Base-by-base conservation (phyloP, 202 grass and related monocot genomes). In the Cymbopogon flexuosus region DNA sequence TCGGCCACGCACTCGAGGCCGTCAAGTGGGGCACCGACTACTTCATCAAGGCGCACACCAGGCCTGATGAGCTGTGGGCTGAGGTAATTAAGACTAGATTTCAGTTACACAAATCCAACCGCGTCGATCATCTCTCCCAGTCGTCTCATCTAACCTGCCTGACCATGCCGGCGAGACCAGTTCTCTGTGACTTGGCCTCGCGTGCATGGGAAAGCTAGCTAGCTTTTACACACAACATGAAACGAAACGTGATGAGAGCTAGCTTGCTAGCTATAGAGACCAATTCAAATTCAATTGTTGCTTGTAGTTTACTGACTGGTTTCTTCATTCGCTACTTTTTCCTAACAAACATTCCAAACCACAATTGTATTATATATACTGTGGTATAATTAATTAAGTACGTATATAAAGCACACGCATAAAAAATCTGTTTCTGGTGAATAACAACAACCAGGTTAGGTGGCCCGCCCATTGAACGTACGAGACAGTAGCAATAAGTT, bases 11-110 rank as follows among this genome's bases (percentile, higher is more conserved):
- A 14, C 77, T 94, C n/a, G 92, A 94, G 84, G 87, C 94, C 23
- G 86, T 97, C 86, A 97, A 97, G 73, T 97, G 94, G 94, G 94
- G 94, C 72, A 88, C 94, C 8, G 94, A 97, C 77, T 97, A 97
- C 87, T 97, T 97, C 79, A 78, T 97, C 84, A 97, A 97, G 79
- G 92, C 94, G 42, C 94, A 97, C 84, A 94, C 90, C 19, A 65
- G 60, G 10, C 88, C 92, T 6, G 65, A 89, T 22, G 94, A 90
- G 68, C 92, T 97, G 21, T 97, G 94, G 94, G 94, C 92, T 13
- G 90, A 97, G 94, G 94, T 93, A 40, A 37, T 37, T 37, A 87
- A 15, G 12, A 13, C 43, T 45, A 51, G 6, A 2, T 6, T 54
- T 3, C 51, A 54, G 51, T 54, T 54, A 54, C 51, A 54, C 18